A percentile compares a stretch with the other conserved stretches of the same genome.
These are phyloP conservation scores for Nothophoma quercina DNA, from an alignment of 2,329 filamentous ascomycete species.

Conservation along the genomic window DNA sequence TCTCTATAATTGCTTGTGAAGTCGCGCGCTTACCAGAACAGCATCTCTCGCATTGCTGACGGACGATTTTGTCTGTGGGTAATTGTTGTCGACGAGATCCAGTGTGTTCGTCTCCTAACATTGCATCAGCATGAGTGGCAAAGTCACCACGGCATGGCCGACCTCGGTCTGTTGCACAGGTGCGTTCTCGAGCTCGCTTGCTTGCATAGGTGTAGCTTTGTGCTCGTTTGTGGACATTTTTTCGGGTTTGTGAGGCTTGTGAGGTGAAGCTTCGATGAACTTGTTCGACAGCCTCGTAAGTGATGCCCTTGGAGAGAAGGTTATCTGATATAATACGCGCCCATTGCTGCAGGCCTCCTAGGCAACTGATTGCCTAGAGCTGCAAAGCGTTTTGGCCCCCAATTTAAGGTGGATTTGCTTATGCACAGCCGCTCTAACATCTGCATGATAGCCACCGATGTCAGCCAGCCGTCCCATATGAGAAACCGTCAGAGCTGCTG, in stretches of 20 bases:
- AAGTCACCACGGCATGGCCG: constrained; percentile 22
- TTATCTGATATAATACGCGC: constrained; percentile 33
- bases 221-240: constrained; percentile 31
- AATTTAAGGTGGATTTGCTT: constrained; percentile 12
- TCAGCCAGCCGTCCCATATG: background rate
- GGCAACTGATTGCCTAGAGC: constrained; percentile 21
- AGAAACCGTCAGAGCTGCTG: background rate
- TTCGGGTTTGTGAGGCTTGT: constrained; percentile 14
- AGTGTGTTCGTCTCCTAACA: constrained; percentile 27
- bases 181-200: constrained; percentile 28
- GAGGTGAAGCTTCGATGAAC: background rate
- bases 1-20: background rate
- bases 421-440: constrained; percentile 33
- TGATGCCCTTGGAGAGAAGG: constrained; percentile 21
- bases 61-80: constrained; percentile 35
- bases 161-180: constrained; percentile 27
- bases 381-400: constrained; percentile 25
- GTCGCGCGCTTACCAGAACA: constrained; percentile 19
- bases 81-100: constrained; percentile 16
- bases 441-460: background rate
- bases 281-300: constrained; percentile 32
- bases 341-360: constrained; percentile 41
- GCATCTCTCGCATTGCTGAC: constrained; percentile 28
- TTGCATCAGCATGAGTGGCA: constrained; percentile 35
- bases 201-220: constrained; percentile 29